These are phyloP conservation scores for Agaricus blazei DNA, from an alignment of 768 basidiomycete species.

Conservation along the genomic window DNA sequence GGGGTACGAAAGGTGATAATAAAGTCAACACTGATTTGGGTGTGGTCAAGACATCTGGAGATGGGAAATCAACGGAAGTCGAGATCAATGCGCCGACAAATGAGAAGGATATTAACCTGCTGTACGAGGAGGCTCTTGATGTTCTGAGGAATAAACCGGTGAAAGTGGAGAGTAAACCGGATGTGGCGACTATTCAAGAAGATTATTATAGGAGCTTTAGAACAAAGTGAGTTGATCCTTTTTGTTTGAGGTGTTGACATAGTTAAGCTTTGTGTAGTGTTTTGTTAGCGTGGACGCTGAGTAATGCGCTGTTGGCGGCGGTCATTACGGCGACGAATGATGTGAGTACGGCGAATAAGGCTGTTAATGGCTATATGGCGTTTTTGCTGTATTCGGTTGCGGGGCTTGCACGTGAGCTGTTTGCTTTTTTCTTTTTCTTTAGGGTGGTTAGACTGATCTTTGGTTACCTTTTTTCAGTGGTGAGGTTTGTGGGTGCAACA, in stretches of 20 bases:
- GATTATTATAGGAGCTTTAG: conserved; percentile 88
- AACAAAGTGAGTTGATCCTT: conserved; percentile 61
- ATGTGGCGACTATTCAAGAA: conserved; percentile 62
- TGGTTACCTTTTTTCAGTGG: conserved; percentile 38
- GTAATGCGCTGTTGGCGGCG: conserved; percentile 78
- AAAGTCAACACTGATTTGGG: conserved; percentile 83
- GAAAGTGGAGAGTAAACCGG: conserved; percentile 59
- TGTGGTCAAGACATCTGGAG: conserved; percentile 58
- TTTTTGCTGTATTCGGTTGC: conserved; percentile 87
- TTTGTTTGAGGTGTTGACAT: conserved; percentile 1
- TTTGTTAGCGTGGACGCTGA: conserved; percentile 82
- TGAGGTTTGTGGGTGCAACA: conserved; percentile 81
- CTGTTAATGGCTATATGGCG: conserved; percentile 84
- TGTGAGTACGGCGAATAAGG: conserved; percentile 33
- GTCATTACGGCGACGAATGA: conserved; percentile 58
- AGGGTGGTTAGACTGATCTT: background rate
- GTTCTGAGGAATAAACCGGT: conserved; percentile 76
- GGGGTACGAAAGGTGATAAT: conserved; percentile 96
- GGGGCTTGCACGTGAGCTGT: conserved; percentile 71
- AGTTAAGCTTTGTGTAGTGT: conserved; percentile 33
- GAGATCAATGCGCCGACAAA: conserved; percentile 83
- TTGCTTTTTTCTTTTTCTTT: background rate
- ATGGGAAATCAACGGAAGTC: conserved; percentile 64
- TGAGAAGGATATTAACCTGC: conserved; percentile 83
- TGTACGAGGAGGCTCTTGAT: conserved; percentile 89